phyloP scores from a whole-genome alignment of 176 grass and related monocot genomes.

The Musa schizocarpa region DNA sequence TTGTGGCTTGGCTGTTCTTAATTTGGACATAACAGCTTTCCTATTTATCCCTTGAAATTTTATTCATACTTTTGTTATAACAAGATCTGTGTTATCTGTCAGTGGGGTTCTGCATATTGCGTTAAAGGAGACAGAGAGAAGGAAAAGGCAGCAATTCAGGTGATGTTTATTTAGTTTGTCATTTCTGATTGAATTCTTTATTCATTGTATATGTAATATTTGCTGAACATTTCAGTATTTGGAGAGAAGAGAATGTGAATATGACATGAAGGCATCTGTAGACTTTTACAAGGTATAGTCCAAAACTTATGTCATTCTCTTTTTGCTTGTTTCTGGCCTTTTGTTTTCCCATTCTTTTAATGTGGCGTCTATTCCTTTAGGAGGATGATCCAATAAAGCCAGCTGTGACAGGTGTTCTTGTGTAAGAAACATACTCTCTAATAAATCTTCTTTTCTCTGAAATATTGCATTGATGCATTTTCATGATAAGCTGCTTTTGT shows the following conservation, averaged over 20 bases:
- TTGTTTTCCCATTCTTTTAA: not conserved
- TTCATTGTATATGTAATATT: not conserved
- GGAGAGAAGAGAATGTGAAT: conserved; percentile 85
- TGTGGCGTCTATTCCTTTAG: conserved; percentile 20
- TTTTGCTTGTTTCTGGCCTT: not conserved
- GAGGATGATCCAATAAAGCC: conserved; percentile 57
- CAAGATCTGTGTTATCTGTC: conserved; percentile 11
- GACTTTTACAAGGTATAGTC: conserved; percentile 67
- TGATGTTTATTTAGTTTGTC: conserved; percentile 14
- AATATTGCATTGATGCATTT: no score
- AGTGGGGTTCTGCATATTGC: conserved; percentile 96
- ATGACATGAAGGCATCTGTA: conserved; percentile 71
- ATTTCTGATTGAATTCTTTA: not conserved
- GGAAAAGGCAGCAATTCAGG: conserved; percentile 71
- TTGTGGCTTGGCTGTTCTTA: no score
- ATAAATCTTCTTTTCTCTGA: not conserved
- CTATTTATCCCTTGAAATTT: no score
- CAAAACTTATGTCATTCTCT: not conserved
- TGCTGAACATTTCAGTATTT: conserved; percentile 51
- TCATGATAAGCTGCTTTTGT: conserved; percentile 13
- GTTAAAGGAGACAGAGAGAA: conserved; percentile 62
- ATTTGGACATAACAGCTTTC: no score
- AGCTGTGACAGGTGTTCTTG: conserved; percentile 44
- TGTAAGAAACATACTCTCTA: conserved; percentile 36
- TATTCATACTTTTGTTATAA: no score